Evolutionary conservation across 2,329 filamentous ascomycete species (phyloP).

Genomic region (Xylariaceae sp.): DNA sequence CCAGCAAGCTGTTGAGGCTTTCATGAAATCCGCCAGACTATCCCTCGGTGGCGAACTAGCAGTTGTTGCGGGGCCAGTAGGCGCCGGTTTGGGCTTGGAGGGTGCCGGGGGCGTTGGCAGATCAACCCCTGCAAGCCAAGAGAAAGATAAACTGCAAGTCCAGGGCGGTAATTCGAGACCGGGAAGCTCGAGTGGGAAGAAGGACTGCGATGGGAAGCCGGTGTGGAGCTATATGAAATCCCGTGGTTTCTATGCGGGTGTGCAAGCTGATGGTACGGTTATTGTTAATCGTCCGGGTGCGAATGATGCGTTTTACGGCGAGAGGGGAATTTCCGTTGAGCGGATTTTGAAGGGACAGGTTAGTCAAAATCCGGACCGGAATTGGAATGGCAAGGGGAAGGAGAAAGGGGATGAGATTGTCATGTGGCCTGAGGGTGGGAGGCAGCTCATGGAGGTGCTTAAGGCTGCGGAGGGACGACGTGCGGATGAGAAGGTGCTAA

Average conservation of each 20-base stretch:
- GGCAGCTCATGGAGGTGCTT: conserved; percentile 37
- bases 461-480: conserved; percentile 35
- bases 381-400: conserved; percentile 24
- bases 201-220: conserved; percentile 40
- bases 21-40: conserved; percentile 64
- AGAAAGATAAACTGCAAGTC: neutral
- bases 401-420: conserved; percentile 31
- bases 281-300: conserved; percentile 83
- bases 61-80: conserved; percentile 65
- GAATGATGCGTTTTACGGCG: conserved; percentile 80
- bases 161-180: neutral
- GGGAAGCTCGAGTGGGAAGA: conserved; percentile 5
- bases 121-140: neutral
- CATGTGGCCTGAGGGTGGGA: conserved; percentile 37
- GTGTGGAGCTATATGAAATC: conserved; percentile 87
- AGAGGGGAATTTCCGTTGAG: conserved; percentile 44
- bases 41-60: conserved; percentile 77
- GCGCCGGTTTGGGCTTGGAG: conserved; percentile 70
- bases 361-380: conserved; percentile 9
- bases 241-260: conserved; percentile 80
- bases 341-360: conserved; percentile 46
- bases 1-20: conserved; percentile 68
- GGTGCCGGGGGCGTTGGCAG: conserved; percentile 44
- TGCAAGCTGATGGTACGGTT: conserved; percentile 83
- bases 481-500: conserved; percentile 22